These are phyloP conservation scores for Endoconidiophora polonica DNA, from an alignment of 2,329 filamentous ascomycete genomes.

Conservation along the genomic window DNA sequence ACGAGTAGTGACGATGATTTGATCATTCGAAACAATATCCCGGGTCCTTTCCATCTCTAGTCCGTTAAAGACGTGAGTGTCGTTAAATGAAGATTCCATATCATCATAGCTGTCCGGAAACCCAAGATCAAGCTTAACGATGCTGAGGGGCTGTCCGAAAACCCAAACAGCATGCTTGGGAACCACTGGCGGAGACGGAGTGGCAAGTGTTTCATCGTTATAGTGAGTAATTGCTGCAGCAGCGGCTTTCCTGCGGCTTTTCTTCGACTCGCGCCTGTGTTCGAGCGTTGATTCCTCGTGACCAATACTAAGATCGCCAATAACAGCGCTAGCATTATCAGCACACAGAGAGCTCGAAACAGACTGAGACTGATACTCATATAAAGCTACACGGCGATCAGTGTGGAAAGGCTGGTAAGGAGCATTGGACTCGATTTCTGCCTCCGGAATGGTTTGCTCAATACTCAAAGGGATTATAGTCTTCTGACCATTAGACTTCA, in stretches of 20 bases:
- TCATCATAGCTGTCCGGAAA: constrained; percentile 31
- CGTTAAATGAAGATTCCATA: constrained; percentile 31
- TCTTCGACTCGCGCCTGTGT: constrained; percentile 24
- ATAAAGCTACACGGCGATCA: constrained; percentile 66
- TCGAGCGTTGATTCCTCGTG: constrained; percentile 24
- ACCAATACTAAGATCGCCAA: constrained; percentile 24
- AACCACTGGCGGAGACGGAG: background rate
- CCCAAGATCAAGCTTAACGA: constrained; percentile 36
- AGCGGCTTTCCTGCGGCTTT: constrained; percentile 16
- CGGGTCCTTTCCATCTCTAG: constrained; percentile 30
- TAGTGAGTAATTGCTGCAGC: background rate
- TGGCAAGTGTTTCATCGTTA: background rate
- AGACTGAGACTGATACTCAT: constrained; percentile 34
- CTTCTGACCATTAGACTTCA: constrained; percentile 17
- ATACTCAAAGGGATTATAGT: constrained; percentile 21
- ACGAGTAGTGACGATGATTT: constrained; percentile 66
- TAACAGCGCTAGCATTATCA: constrained; percentile 14
- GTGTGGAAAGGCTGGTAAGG: constrained; percentile 95
- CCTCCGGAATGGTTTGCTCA: constrained; percentile 52
- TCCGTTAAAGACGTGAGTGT: constrained; percentile 34
- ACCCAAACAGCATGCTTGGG: constrained; percentile 29
- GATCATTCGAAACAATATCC: constrained; percentile 24
- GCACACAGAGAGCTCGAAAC: no score
- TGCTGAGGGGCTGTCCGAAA: constrained; percentile 39
- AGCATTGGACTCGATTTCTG: constrained; percentile 88